A percentile compares a stretch with the other conserved stretches of the same genome.
phyloP scores from a whole-genome alignment of 129 eudicot species.

The Flaveria sonorensis region DNA sequence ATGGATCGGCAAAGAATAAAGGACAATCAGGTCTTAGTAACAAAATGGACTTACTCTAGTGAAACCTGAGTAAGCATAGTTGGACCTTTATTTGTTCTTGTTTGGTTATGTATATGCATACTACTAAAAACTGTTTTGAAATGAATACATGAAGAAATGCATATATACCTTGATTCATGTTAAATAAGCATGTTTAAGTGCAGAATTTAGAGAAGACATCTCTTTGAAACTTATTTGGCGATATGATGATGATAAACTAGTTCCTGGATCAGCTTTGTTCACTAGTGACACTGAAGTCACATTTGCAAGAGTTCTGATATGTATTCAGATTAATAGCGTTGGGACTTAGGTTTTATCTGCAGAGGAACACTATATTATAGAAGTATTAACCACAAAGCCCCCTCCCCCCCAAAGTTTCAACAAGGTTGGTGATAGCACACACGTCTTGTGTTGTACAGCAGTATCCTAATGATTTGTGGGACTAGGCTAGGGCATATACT shows the following conservation, averaged over 20 bases:
- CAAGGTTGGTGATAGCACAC: neutral
- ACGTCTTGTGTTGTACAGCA: too few relatives aligned
- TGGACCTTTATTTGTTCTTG: conserved; percentile 11
- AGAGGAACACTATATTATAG: neutral
- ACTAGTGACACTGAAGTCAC: neutral
- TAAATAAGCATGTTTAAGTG: neutral
- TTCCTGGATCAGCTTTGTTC: conserved; percentile 1
- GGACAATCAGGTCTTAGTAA: too few relatives aligned
- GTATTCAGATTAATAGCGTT: neutral
- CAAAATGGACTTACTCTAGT: neutral
- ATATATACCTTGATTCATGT: conserved; percentile 15
- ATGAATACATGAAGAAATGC: neutral
- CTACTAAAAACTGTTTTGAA: neutral
- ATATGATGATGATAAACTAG: neutral
- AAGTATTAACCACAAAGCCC: neutral
- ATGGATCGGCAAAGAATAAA: too few relatives aligned
- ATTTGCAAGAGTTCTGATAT: neutral
- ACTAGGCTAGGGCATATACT: neutral
- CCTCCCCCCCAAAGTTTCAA: neutral
- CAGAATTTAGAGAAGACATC: neutral
- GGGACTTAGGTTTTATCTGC: neutral
- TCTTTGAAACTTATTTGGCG: neutral
- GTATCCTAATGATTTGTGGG: too few relatives aligned
- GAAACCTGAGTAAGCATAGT: conserved; percentile 2
- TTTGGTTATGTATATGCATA: conserved; percentile 9